A percentile compares a stretch with the other conserved stretches of the same genome.
Evolutionary conservation across 768 basidiomycete genomes (phyloP).

Genomic region (Mycena rosella): DNA sequence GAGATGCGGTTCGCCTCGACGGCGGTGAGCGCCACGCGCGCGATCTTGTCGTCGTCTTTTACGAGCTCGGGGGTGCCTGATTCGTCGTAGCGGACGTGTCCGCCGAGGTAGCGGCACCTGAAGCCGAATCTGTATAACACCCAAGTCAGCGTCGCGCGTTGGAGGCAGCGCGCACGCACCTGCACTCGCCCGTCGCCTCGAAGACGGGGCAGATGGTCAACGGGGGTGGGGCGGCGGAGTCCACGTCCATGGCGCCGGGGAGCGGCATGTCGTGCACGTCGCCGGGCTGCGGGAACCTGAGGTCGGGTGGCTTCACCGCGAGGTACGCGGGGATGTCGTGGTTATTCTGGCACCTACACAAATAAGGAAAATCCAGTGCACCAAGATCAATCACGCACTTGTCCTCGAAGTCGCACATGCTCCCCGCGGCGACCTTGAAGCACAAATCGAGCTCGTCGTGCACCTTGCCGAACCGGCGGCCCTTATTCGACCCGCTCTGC

Average conservation of each 20-base stretch:
- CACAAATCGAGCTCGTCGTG: constrained; percentile 88
- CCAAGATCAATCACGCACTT: constrained; percentile 59
- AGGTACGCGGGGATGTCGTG: constrained; percentile 80
- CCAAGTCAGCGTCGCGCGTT: background rate
- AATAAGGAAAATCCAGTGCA: constrained; percentile 12
- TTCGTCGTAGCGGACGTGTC: constrained; percentile 69
- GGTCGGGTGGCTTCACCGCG: constrained; percentile 78
- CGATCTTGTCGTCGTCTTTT: constrained; percentile 72
- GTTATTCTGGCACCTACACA: constrained; percentile 62
- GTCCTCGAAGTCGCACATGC: constrained; percentile 76
- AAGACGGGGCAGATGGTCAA: constrained; percentile 74
- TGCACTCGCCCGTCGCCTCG: constrained; percentile 78
- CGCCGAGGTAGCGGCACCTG: constrained; percentile 92
- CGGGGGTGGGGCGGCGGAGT: constrained; percentile 3
- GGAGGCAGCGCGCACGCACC: constrained; percentile 45
- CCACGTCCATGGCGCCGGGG: constrained; percentile 37
- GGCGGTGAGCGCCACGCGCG: constrained; percentile 56
- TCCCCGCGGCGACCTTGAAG: constrained; percentile 80
- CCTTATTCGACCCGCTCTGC: constrained; percentile 86
- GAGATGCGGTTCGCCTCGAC: constrained; percentile 80
- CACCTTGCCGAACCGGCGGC: constrained; percentile 80
- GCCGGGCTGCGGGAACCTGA: constrained; percentile 65
- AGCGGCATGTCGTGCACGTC: constrained; percentile 63
- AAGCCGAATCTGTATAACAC: constrained; percentile 70
- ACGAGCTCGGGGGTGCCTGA: constrained; percentile 59